Base-by-base conservation (phyloP, 2,329 filamentous ascomycete genomes). In the Coleophoma cylindrospora region DNA sequence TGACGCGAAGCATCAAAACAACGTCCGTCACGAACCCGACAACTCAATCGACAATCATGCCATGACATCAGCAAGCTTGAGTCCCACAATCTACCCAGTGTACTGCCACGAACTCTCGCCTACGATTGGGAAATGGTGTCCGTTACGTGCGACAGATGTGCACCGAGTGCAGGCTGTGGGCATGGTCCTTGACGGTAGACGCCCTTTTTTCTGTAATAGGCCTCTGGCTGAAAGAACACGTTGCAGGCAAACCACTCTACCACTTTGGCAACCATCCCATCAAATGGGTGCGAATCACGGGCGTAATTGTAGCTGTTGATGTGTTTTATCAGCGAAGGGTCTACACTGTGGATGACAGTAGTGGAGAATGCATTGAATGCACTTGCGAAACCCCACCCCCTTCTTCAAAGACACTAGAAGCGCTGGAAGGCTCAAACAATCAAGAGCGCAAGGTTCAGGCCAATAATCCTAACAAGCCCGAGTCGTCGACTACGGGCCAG, bases 211-310 rank as follows among this genome's bases (percentile, higher is more conserved):
- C 43, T 10, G 13, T 32, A 14, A 10, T n/a, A 3, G 34, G 44
- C 19, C 40, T 21, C 14, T 8, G 37, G 34, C 44, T 51, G 38
- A 51, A 33, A n/a, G 13, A 19, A 38, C 32, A 47, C 22, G n/a
- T 9, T 34, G 48, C 72, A 77, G 74, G 74, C 45, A 76, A 81
- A 60, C 70, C 76, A 55, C 71, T 84, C 34, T 84, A 75, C 63
- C 90, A 91, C 66, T 76, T 83, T 69, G 68, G 75, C 45, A 91
- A 91, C 65, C 82, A 91, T 57, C 88, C 88, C 0, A 81, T 92
- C 58, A 81, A 83, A 75, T 91, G 84, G 80, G 79, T 88, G 48
- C 83, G 84, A 54, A 67, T 91, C 33, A 77, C 83, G 8, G 89
- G 89, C 32, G 67, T 90, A 9, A 76, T 92, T 19, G 83, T 91